Percentiles rank a stretch among this genome's conserved stretches.
phyloP scores from a whole-genome alignment of 208 protist species.

The Plasmodiophora brassicae region DNA sequence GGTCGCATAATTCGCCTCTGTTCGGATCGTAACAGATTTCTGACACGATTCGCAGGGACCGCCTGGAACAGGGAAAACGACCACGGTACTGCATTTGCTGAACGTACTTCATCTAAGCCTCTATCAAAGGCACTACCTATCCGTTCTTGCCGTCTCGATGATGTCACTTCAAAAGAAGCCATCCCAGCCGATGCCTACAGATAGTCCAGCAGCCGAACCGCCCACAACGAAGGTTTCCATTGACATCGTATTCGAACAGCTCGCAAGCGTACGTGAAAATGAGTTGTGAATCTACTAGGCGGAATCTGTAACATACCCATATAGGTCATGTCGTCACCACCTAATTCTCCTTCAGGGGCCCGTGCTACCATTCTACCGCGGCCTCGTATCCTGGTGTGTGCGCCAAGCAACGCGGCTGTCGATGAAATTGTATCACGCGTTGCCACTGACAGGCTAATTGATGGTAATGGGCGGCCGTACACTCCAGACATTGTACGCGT shows the following conservation, averaged over 20 bases:
- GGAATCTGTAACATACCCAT: background rate
- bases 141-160: background rate
- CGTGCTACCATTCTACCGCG: slow-evolving; percentile 16
- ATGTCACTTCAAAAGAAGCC: too few relatives aligned
- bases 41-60: slow-evolving; percentile 43
- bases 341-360: background rate
- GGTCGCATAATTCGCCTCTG: background rate
- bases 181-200: too few relatives aligned
- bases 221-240: background rate
- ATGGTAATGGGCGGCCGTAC: background rate
- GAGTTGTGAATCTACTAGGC: background rate
- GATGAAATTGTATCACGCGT: slow-evolving; percentile 64
- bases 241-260: background rate
- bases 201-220: background rate
- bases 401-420: slow-evolving; percentile 68
- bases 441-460: background rate
- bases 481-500: slow-evolving; percentile 34
- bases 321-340: background rate
- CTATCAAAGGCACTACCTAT: slow-evolving; percentile 37
- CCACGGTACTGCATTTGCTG: slow-evolving; percentile 62
- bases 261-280: background rate
- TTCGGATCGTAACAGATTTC: background rate
- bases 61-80: slow-evolving; percentile 66
- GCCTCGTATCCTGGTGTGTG: slow-evolving; percentile 61
- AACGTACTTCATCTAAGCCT: slow-evolving; percentile 46